Evolutionary conservation across 305 asterid genomes (phyloP).

Genomic region (Caryopteris hybrid): DNA sequence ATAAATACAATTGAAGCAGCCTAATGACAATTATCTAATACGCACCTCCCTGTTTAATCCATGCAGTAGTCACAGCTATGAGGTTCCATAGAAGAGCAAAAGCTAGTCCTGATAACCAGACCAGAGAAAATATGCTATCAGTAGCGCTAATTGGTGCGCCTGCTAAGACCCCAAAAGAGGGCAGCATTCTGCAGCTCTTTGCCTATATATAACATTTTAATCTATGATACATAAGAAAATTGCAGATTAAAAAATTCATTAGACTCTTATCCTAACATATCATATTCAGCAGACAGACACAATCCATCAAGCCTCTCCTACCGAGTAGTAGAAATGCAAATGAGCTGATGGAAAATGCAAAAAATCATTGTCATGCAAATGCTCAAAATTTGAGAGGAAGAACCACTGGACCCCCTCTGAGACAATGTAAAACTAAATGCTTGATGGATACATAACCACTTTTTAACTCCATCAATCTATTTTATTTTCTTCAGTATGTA

Average conservation of each 20-base stretch:
- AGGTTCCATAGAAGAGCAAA: constrained; percentile 79
- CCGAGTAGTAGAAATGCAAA: background rate
- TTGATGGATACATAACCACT: background rate
- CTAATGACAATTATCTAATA: constrained; percentile 14
- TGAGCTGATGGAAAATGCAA: background rate
- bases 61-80: constrained; percentile 77
- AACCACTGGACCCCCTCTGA: background rate
- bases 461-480: background rate
- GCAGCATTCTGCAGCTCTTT: background rate
- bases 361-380: background rate
- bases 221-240: background rate
- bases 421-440: background rate
- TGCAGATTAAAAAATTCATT: background rate
- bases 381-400: background rate
- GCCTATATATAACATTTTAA: background rate
- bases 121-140: constrained; percentile 20
- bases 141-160: background rate
- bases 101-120: constrained; percentile 56
- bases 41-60: constrained; percentile 89
- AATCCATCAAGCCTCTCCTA: background rate
- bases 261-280: background rate
- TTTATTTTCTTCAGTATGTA: background rate
- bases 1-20: background rate
- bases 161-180: background rate
- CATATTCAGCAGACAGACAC: background rate